These are phyloP conservation scores for Mucor irregularis DNA, from an alignment of 371 early-diverging fungal species.

Conservation along the genomic window DNA sequence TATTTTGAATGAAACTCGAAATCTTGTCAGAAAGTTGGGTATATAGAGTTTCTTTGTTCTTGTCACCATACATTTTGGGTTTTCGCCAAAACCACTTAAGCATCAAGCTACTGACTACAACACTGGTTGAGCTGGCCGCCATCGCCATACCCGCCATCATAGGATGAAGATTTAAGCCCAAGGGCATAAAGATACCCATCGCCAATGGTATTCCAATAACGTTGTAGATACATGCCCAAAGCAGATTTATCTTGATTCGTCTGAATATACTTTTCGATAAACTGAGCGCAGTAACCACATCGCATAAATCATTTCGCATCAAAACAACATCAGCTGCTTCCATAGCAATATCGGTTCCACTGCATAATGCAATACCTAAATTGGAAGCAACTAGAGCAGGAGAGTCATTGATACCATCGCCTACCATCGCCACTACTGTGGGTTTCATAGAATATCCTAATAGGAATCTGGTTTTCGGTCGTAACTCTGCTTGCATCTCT, in stretches of 20 bases:
- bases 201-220: constrained; percentile 90
- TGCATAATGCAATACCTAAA: constrained; percentile 91
- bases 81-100: constrained; percentile 69
- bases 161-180: constrained; percentile 83
- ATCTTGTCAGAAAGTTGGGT: neutral
- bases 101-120: constrained; percentile 85
- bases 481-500: constrained; percentile 50
- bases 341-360: constrained; percentile 95
- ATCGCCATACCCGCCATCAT: constrained; percentile 94
- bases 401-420: constrained; percentile 99
- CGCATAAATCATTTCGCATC: constrained; percentile 80
- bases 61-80: constrained; percentile 31
- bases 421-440: constrained; percentile 88
- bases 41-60: neutral
- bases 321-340: constrained; percentile 90
- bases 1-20: too few species aligned
- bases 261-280: constrained; percentile 82
- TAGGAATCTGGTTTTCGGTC: neutral
- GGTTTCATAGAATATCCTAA: neutral
- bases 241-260: constrained; percentile 81
- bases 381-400: constrained; percentile 92
- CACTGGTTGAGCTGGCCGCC: constrained; percentile 91
- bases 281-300: constrained; percentile 85
- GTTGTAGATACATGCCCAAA: constrained; percentile 92
- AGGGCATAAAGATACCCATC: constrained; percentile 89